Evolutionary conservation across 2,329 filamentous ascomycete species (phyloP).

Genomic region (Furcasterigmium furcatum): DNA sequence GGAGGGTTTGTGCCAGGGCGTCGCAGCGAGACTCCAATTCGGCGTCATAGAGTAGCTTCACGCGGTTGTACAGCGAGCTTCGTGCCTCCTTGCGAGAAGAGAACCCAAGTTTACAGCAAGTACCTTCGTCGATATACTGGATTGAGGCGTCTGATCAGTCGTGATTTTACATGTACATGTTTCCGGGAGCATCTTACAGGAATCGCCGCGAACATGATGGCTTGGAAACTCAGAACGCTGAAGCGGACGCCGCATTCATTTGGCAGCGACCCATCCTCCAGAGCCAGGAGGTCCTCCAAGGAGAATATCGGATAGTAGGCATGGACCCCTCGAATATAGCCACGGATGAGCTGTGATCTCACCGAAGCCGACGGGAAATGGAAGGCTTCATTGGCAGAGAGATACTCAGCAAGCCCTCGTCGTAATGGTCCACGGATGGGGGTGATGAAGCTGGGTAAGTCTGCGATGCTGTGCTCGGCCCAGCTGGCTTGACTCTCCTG

Average conservation of each 20-base stretch:
- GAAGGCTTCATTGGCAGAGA: slow-evolving; percentile 3
- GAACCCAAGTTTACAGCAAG: neutral
- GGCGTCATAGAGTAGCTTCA: slow-evolving; percentile 3
- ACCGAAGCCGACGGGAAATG: neutral
- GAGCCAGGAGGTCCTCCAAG: neutral
- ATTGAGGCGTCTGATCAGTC: neutral
- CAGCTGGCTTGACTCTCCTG: too few species aligned
- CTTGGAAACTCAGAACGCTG: slow-evolving; percentile 1
- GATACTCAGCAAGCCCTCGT: neutral
- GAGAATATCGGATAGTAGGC: slow-evolving; percentile 3
- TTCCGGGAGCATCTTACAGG: neutral
- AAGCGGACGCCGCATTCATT: neutral
- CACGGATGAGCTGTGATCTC: neutral
- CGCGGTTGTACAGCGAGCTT: neutral
- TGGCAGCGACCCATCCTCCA: too few species aligned
- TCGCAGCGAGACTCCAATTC: neutral
- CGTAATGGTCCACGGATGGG: neutral
- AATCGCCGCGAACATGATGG: slow-evolving; percentile 2
- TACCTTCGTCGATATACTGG: slow-evolving; percentile 1
- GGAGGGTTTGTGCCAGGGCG: neutral
- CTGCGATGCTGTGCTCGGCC: neutral
- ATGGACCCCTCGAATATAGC: slow-evolving; percentile 1
- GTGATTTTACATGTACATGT: too few species aligned
- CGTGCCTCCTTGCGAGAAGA: neutral
- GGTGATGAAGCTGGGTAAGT: slow-evolving; percentile 1